These are phyloP conservation scores for Globisporangium lucens DNA, from an alignment of 352 stramenopile species.

Conservation along the genomic window DNA sequence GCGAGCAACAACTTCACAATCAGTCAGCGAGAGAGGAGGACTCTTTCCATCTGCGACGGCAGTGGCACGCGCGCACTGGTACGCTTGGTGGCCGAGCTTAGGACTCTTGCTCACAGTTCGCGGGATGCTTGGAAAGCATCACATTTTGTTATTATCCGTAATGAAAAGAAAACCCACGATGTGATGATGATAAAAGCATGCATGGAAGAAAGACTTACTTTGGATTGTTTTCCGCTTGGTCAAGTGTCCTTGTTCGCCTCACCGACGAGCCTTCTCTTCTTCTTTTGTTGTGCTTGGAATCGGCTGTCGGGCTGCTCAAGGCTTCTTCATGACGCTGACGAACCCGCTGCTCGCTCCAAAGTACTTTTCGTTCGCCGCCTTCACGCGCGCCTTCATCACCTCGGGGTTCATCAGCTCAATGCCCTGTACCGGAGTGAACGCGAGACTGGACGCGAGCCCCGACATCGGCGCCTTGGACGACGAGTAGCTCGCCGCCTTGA, in stretches of 20 bases:
- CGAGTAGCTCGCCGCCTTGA: constrained; percentile 87
- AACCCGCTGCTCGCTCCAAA: constrained; percentile 95
- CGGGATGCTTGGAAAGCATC: background rate
- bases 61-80: background rate
- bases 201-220: background rate
- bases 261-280: background rate
- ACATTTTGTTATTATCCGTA: background rate
- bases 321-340: constrained; percentile 90
- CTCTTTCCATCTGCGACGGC: background rate
- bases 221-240: background rate
- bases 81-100: background rate
- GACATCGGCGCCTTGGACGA: constrained; percentile 57
- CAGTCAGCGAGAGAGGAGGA: background rate
- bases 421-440: constrained; percentile 96
- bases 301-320: constrained; percentile 6
- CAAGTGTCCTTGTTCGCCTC: background rate
- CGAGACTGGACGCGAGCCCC: constrained; percentile 94
- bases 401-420: constrained; percentile 98
- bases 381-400: constrained; percentile 88
- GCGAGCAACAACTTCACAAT: background rate
- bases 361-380: constrained; percentile 97
- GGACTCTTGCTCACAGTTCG: background rate
- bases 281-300: background rate
- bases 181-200: background rate
- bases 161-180: background rate